Percentiles rank a stretch among this genome's conserved stretches.
Evolutionary conservation across 352 stramenopile species (phyloP).

Genomic region (Hyaloperonospora arabidopsidis): DNA sequence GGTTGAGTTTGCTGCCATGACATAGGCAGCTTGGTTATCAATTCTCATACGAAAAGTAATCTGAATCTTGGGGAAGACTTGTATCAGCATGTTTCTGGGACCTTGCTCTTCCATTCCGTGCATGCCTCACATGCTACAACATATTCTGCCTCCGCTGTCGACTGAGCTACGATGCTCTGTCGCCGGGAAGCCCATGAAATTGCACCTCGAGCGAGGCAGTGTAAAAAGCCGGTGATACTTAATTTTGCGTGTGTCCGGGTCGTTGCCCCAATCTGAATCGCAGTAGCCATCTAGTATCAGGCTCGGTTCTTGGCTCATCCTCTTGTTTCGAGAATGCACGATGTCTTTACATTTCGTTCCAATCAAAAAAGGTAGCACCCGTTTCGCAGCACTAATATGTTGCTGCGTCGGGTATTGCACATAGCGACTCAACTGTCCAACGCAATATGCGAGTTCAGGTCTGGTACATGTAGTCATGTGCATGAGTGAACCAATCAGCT

Average conservation of each 20-base stretch:
- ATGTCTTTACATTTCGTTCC: constrained; percentile 2
- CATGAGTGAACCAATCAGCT: too few relatives aligned
- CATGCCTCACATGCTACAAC: background rate
- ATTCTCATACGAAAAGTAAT: background rate
- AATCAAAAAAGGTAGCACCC: background rate
- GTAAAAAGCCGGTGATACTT: too few relatives aligned
- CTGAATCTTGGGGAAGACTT: background rate
- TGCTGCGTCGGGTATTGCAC: too few relatives aligned
- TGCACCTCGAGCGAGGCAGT: too few relatives aligned
- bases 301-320: background rate
- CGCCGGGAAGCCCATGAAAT: too few relatives aligned
- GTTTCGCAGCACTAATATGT: too few relatives aligned
- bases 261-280: background rate
- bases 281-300: background rate
- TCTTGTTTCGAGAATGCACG: background rate
- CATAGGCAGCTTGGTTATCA: background rate
- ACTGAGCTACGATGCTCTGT: too few relatives aligned
- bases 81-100: background rate
- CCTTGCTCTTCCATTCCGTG: background rate
- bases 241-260: too few relatives aligned
- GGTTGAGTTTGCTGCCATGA: background rate
- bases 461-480: too few relatives aligned
- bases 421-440: too few relatives aligned
- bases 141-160: background rate
- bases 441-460: background rate